phyloP scores from a whole-genome alignment of 306 rosid genomes.

The Neltuma alba region DNA sequence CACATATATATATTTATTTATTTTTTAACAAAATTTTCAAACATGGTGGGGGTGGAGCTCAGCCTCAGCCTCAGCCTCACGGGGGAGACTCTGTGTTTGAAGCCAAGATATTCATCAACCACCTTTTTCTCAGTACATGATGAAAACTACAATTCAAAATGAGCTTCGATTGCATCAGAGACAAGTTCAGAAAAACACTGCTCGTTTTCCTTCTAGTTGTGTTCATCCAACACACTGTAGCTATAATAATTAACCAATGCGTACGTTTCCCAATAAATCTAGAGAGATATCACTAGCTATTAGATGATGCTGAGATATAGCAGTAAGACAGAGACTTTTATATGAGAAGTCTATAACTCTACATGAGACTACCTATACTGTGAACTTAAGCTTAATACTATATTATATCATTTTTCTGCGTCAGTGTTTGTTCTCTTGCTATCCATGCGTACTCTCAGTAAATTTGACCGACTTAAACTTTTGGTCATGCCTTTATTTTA shows the following conservation, averaged over 20 bases:
- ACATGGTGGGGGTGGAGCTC: conserved; percentile 18
- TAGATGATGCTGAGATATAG: conserved; percentile 18
- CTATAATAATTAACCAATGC: conserved; percentile 25
- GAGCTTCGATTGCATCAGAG: conserved; percentile 37
- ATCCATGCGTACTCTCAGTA: not conserved
- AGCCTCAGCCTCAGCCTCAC: conserved; percentile 39
- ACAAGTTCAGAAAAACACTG: conserved; percentile 45
- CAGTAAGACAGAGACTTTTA: conserved; percentile 33
- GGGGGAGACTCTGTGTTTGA: conserved; percentile 36
- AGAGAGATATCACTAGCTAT: not conserved
- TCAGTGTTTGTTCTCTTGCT: conserved; percentile 11
- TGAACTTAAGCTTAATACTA: conserved; percentile 33
- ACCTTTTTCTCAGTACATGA: conserved; percentile 44
- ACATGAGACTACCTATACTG: conserved; percentile 8
- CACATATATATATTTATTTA: not conserved
- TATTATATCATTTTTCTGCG: not conserved
- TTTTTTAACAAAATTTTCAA: conserved; percentile 6
- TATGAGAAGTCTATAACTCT: conserved; percentile 29
- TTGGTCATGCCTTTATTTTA: conserved; percentile 15
- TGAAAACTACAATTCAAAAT: conserved; percentile 60
- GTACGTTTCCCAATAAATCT: conserved; percentile 27
- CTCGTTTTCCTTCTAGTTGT: conserved; percentile 40
- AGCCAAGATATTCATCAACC: conserved; percentile 41
- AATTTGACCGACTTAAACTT: conserved; percentile 7
- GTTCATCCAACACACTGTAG: conserved; percentile 29